Evolutionary conservation across 352 stramenopile species (phyloP).

Genomic region (Globisporangium camurandrum): DNA sequence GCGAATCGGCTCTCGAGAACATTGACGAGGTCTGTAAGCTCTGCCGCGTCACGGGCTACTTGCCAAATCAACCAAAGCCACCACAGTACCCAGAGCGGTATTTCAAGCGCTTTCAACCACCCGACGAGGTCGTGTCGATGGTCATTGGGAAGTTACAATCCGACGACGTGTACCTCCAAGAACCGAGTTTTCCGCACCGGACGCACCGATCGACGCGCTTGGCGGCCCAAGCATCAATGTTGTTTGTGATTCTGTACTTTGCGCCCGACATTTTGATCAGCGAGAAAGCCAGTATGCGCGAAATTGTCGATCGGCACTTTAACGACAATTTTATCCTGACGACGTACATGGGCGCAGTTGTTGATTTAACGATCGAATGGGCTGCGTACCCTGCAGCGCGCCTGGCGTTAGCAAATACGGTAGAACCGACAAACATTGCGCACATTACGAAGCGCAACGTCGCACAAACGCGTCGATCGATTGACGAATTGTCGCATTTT

Average conservation of each 20-base stretch:
- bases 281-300: conserved; percentile 88
- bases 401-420: conserved; percentile 85
- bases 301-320: conserved; percentile 95
- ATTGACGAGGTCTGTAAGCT: conserved; percentile 90
- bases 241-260: conserved; percentile 95
- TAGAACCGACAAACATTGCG: conserved; percentile 83
- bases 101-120: conserved; percentile 83
- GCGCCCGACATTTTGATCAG: conserved; percentile 88
- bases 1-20: conserved; percentile 83
- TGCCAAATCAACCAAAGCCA: conserved; percentile 79
- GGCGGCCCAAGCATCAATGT: conserved; percentile 88
- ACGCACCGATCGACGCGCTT: conserved; percentile 90
- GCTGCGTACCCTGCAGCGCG: conserved; percentile 83
- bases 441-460: conserved; percentile 87
- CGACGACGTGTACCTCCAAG: conserved; percentile 92
- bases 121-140: conserved; percentile 87
- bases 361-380: conserved; percentile 92
- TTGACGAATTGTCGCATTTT: conserved; percentile 88
- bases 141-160: conserved; percentile 91
- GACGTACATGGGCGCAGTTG: conserved; percentile 92
- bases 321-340: conserved; percentile 95
- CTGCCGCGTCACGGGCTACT: conserved; percentile 85
- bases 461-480: conserved; percentile 76
- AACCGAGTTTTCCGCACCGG: conserved; percentile 88
- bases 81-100: conserved; percentile 84